Percentiles rank a stretch among this genome's conserved stretches.
phyloP scores from a whole-genome alignment of 352 stramenopile genomes.

The Phytopythium aichiense region DNA sequence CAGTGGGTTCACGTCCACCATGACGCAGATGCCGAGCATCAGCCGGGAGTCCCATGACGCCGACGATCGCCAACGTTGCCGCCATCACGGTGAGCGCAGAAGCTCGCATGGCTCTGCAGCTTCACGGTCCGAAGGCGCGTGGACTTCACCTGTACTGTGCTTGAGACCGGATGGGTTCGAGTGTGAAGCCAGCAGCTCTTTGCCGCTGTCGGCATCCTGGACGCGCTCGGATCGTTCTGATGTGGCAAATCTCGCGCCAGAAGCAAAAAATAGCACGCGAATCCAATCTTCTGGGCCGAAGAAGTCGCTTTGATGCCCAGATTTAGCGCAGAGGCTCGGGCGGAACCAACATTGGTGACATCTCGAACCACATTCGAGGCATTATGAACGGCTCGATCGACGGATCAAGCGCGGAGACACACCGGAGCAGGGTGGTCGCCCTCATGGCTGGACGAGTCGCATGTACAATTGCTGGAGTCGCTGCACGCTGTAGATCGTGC shows the following conservation, averaged over 20 bases:
- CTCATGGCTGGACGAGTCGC: too few species aligned
- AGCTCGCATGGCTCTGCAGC: not conserved
- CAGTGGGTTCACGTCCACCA: not conserved
- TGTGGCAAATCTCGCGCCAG: not conserved
- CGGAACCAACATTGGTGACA: not conserved
- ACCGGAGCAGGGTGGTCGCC: too few species aligned
- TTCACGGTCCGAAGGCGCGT: not conserved
- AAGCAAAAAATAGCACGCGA: conserved; percentile 2
- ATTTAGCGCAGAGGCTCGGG: not conserved
- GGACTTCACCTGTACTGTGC: not conserved
- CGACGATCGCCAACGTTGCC: not conserved
- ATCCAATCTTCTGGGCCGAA: not conserved
- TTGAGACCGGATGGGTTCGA: not conserved
- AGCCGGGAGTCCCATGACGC: not conserved
- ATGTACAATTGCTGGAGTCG: too few species aligned
- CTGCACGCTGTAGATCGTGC: too few species aligned
- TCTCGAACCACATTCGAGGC: not conserved
- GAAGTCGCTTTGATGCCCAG: not conserved
- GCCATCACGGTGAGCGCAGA: not conserved
- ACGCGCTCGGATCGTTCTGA: not conserved
- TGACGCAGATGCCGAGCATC: not conserved
- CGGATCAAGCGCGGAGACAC: not conserved
- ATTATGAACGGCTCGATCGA: not conserved
- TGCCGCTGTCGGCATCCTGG: not conserved
- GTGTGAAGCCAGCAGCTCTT: not conserved